phyloP scores from a whole-genome alignment of 2,329 filamentous ascomycete genomes.

The Ophiostoma himal-ulmi region DNA sequence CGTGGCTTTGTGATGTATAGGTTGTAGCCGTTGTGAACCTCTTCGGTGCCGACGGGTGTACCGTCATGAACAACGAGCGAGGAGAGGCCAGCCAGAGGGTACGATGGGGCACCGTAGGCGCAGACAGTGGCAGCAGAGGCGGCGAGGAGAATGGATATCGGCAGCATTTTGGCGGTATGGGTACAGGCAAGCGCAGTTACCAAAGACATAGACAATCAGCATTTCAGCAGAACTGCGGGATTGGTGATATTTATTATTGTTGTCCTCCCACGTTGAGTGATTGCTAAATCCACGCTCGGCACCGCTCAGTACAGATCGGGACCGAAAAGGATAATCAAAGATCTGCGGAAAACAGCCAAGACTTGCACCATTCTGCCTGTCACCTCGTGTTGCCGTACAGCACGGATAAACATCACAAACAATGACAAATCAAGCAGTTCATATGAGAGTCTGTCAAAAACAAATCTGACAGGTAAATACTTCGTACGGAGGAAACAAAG shows the following conservation, averaged over 20 bases:
- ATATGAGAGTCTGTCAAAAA: neutral
- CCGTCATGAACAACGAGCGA: conserved; percentile 27
- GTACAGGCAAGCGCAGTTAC: neutral
- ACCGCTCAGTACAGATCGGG: neutral
- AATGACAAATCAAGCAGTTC: neutral
- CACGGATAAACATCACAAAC: neutral
- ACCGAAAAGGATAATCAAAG: neutral
- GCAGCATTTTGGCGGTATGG: neutral
- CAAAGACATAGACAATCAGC: neutral
- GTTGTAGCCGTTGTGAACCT: conserved; percentile 25
- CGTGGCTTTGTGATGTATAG: conserved; percentile 29
- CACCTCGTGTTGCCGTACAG: neutral
- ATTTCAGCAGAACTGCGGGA: neutral
- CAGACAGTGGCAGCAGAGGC: neutral
- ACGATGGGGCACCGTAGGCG: neutral
- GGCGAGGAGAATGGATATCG: neutral
- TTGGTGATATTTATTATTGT: neutral
- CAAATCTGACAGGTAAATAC: too few relatives aligned
- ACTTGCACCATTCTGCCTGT: neutral
- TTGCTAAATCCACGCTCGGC: neutral
- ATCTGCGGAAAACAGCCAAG: neutral
- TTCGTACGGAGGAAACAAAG: neutral
- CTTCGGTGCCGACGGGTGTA: conserved; percentile 25
- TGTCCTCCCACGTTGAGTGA: neutral
- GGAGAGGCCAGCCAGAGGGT: conserved; percentile 15